These are phyloP conservation scores for Neurospora pannonica DNA, from an alignment of 495 filamentous ascomycete genomes.

Conservation along the genomic window DNA sequence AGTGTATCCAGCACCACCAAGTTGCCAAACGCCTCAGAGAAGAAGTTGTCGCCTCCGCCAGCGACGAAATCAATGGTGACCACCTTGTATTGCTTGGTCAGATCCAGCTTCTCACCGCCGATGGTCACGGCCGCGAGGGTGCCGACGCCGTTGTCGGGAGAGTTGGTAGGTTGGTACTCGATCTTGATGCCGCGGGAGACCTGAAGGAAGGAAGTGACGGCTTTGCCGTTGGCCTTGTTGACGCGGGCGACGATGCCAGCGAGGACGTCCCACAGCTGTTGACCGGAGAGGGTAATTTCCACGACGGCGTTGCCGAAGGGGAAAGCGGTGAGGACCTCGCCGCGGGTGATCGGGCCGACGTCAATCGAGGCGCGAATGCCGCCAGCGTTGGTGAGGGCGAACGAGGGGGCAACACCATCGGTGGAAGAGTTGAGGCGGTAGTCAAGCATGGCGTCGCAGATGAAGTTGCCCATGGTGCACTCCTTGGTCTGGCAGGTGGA, in stretches of 20 bases:
- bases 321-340: conserved; percentile 46
- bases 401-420: conserved; percentile 22
- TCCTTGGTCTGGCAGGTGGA: conserved; percentile 40
- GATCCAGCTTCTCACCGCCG: conserved; percentile 28
- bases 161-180: conserved; percentile 32
- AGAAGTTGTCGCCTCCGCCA: conserved; percentile 46
- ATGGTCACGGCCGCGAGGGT: conserved; percentile 35
- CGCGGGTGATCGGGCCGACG: conserved; percentile 40
- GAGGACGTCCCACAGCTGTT: conserved; percentile 39
- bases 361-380: conserved; percentile 50
- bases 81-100: conserved; percentile 32
- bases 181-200: conserved; percentile 38
- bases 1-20: conserved; percentile 38
- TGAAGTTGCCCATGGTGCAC: conserved; percentile 44
- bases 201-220: conserved; percentile 44
- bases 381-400: conserved; percentile 46
- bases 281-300: conserved; percentile 33
- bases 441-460: conserved; percentile 42
- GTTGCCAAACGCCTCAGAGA: conserved; percentile 22
- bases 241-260: conserved; percentile 37
- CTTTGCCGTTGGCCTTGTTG: conserved; percentile 35
- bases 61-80: conserved; percentile 49
- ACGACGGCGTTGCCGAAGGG: conserved; percentile 50
- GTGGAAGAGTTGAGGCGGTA: conserved; percentile 34
- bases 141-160: conserved; percentile 8